Evolutionary conservation across 1,284 basidiomycete species (phyloP).

Genomic region (Cryptococcus sp.): DNA sequence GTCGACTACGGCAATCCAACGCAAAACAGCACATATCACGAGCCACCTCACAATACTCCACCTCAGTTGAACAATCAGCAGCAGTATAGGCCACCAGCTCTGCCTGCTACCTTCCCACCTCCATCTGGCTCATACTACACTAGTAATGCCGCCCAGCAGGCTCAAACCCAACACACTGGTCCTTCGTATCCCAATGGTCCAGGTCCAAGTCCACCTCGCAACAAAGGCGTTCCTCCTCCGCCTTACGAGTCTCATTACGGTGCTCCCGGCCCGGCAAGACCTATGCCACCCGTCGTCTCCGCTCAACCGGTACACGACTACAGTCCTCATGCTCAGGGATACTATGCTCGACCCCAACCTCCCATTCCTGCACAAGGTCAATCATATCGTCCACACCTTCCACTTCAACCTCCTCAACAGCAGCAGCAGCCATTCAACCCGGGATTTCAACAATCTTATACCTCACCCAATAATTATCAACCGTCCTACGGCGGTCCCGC

Average conservation of each 20-base stretch:
- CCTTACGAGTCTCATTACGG: not conserved
- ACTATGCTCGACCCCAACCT: slow-evolving; percentile 1
- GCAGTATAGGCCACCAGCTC: not conserved
- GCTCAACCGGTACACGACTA: not conserved
- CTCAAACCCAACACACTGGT: not conserved
- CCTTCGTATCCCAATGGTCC: not conserved
- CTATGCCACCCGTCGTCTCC: not conserved
- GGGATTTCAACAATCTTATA: not conserved
- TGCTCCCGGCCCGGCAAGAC: not conserved
- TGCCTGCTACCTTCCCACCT: not conserved
- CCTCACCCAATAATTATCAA: not conserved
- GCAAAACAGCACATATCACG: not conserved
- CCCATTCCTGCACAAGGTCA: not conserved
- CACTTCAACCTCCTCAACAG: not conserved
- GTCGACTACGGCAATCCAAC: not conserved
- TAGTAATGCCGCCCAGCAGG: not conserved
- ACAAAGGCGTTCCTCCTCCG: not conserved
- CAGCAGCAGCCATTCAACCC: not conserved
- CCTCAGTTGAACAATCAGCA: not conserved
- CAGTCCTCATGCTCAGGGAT: not conserved
- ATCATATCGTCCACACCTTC: not conserved
- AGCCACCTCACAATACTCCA: not conserved
- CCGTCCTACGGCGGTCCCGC: not conserved
- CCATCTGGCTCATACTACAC: not conserved
- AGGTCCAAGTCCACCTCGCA: not conserved